Percentiles rank a stretch among this genome's conserved stretches.
Evolutionary conservation across 805 yeast species (phyloP).

Genomic region (Hanseniaspora mollemarum): DNA sequence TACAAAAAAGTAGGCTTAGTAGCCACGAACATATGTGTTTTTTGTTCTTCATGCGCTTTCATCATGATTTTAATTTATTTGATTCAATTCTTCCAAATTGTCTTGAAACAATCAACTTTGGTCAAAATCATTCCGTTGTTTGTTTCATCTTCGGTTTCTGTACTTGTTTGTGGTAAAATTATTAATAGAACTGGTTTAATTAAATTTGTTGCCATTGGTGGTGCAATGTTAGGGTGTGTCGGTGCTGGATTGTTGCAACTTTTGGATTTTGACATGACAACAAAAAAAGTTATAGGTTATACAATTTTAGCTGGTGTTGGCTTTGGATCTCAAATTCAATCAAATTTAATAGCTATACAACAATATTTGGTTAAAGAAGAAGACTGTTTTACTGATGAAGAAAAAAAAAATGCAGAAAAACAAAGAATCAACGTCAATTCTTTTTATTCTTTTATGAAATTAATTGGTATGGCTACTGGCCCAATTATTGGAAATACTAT

Average conservation of each 20-base stretch:
- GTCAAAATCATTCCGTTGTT: constrained; percentile 20
- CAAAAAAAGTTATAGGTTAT: constrained; percentile 28
- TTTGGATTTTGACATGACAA: constrained; percentile 26
- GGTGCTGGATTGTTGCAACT: constrained; percentile 31
- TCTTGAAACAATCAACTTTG: constrained; percentile 11
- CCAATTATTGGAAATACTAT: constrained; percentile 22
- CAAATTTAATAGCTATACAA: constrained; percentile 21
- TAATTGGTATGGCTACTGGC: constrained; percentile 22
- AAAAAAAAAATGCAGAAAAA: constrained; percentile 14
- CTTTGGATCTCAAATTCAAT: constrained; percentile 30
- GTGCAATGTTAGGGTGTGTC: constrained; percentile 25
- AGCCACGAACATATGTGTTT: background rate
- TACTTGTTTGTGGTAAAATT: constrained; percentile 23
- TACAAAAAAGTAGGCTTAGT: background rate
- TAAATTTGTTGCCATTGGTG: constrained; percentile 30
- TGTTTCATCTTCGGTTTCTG: constrained; percentile 16
- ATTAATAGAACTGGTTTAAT: constrained; percentile 29
- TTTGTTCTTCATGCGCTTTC: background rate
- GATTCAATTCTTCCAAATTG: constrained; percentile 6
- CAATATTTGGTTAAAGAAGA: background rate
- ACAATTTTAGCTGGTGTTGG: constrained; percentile 32
- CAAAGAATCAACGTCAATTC: constrained; percentile 23
- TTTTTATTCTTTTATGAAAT: constrained; percentile 21
- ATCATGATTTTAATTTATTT: background rate
- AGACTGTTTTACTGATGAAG: constrained; percentile 6